Base-by-base conservation (phyloP, 768 basidiomycete genomes). In the Amanita molliuscula region DNA sequence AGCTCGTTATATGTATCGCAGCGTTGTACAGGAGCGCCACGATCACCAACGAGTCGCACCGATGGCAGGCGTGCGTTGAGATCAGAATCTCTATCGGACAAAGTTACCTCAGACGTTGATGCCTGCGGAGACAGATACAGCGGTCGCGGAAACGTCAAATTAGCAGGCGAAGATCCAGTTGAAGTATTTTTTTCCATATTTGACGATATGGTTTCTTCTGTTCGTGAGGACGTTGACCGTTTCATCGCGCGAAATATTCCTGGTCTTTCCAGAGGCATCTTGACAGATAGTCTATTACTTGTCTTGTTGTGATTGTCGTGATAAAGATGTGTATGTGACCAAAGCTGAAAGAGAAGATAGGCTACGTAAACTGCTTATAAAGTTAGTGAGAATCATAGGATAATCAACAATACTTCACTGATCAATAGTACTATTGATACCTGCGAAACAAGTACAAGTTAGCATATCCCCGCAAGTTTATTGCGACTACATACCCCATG, bases 261-360 rank as follows among this genome's bases (percentile, higher is more conserved):
- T 6, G 76, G 44, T 67, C 48, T 67, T 54, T 59, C 64, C 61
- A 67, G 59, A 15, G 70, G 62, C 1, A 69, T 48, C 34, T 61
- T 67, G 47, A 55, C 55, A 47, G 61, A 68, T 18, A 74, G 65
- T 13, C 58, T 66, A 34, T 63, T 58, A 49, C 74, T 77, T 54
- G 73, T 73, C 47, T 67, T 65, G 44, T 66, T 69, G 53, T 69
- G 65, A 10, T 61, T 53, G 48, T 81, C 76, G 51, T 65, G 66
- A 55, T 87, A 92, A 13, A 92, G 70, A 55, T 79, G 69, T 3
- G 81, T 77, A 61, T 92, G 88, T 0, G 88, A 88, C 68, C 73
- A 84, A 3, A 88, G 68, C 61, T 90, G 89, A 65, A 91, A 91
- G 53, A 85, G 63, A 15, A 92, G 74, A 57, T 87, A 89, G 16